phyloP scores from a whole-genome alignment of 192 early-diverging fungal genomes.

The Dissophora globulifera region DNA sequence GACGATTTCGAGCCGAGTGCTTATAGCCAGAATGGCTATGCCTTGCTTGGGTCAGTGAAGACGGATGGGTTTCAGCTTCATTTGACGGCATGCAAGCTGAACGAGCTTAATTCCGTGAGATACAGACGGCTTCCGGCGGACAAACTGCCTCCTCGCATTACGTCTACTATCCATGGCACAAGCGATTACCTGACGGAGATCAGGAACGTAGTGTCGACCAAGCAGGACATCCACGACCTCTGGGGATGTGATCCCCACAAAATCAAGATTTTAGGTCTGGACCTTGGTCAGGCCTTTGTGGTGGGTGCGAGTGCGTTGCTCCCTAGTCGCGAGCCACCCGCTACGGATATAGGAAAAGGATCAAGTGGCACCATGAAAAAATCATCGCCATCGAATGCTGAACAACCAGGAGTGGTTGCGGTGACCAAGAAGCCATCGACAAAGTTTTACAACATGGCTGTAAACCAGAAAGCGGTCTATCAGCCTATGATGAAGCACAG shows the following conservation, averaged over 20 bases:
- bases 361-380: too few species aligned
- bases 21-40: not conserved
- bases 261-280: constrained; percentile 12
- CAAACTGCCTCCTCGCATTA: not conserved
- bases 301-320: constrained; percentile 5
- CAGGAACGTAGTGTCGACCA: constrained; percentile 7
- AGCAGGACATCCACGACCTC: not conserved
- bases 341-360: too few species aligned
- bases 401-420: too few species aligned
- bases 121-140: not conserved
- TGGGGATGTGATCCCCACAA: constrained; percentile 7
- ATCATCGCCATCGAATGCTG: too few species aligned
- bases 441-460: too few species aligned
- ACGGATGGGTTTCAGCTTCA: constrained; percentile 15
- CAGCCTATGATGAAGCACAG: not conserved
- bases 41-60: constrained; percentile 2
- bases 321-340: too few species aligned
- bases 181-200: constrained; percentile 11
- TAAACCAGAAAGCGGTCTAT: too few species aligned
- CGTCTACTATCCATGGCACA: not conserved
- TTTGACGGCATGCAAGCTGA: constrained; percentile 11
- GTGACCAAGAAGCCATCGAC: too few species aligned
- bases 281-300: constrained; percentile 6
- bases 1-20: not conserved
- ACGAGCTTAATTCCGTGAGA: constrained; percentile 6